Percentiles rank a stretch among this genome's conserved stretches.
phyloP scores from a whole-genome alignment of 305 asterid genomes.

The Solanum hybrid region DNA sequence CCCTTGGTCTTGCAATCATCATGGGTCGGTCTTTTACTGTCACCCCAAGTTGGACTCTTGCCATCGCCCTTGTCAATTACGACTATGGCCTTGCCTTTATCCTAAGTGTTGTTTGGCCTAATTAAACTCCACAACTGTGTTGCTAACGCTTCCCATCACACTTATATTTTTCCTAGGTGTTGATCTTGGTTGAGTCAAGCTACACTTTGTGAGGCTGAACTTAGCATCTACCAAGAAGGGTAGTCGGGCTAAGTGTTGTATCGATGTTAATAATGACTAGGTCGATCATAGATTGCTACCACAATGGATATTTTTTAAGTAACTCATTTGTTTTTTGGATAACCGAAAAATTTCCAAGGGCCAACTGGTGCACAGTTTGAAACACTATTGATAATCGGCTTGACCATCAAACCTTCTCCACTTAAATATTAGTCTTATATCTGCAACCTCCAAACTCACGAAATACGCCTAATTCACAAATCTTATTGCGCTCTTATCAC shows the following conservation, averaged over 20 bases:
- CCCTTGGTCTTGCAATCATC: neutral
- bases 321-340: neutral
- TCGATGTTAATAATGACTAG: neutral
- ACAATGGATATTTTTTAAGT: neutral
- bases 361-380: neutral
- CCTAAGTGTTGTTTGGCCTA: neutral
- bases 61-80: neutral
- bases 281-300: neutral
- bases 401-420: neutral
- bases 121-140: neutral
- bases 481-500: neutral
- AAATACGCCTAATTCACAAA: neutral
- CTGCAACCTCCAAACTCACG: neutral
- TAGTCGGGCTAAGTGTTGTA: neutral
- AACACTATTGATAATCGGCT: neutral
- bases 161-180: neutral
- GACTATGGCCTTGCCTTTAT: neutral
- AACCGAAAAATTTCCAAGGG: neutral
- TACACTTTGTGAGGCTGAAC: neutral
- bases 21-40: neutral
- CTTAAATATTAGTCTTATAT: neutral
- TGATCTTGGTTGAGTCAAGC: neutral
- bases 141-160: neutral
- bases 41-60: neutral
- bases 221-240: neutral